phyloP scores from a whole-genome alignment of 2,329 filamentous ascomycete genomes.

The Aspergillus sp. region DNA sequence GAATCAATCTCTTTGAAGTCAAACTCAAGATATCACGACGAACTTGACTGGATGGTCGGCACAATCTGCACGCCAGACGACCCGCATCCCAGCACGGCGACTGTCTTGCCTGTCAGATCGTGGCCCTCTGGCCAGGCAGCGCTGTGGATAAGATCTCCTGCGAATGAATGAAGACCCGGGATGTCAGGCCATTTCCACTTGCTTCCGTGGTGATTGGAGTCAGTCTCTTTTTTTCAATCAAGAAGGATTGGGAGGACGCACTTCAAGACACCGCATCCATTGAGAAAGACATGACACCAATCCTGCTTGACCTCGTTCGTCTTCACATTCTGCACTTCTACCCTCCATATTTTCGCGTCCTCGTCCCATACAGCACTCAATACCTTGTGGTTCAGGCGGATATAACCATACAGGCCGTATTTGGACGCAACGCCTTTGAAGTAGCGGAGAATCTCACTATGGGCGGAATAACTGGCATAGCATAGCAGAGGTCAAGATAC shows the following conservation, averaged over 20 bases:
- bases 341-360: neutral
- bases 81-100: constrained; percentile 19
- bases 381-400: neutral
- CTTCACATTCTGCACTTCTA: neutral
- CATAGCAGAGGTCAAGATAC: neutral
- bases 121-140: constrained; percentile 11
- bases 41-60: constrained; percentile 13
- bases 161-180: constrained; percentile 34
- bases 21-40: neutral
- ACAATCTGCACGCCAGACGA: constrained; percentile 20
- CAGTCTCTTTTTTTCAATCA: no score
- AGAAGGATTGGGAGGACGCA: neutral
- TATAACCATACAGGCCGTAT: neutral
- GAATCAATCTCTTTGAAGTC: no score
- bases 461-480: neutral
- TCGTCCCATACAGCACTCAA: neutral
- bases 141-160: constrained; percentile 35
- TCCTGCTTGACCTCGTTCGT: neutral
- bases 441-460: neutral
- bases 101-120: constrained; percentile 4
- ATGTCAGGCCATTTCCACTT: constrained; percentile 39
- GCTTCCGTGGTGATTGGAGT: neutral
- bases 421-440: neutral
- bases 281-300: constrained; percentile 3
- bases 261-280: constrained; percentile 8